Base-by-base conservation (phyloP, 768 basidiomycete genomes). In the Mycena sanguinolenta region DNA sequence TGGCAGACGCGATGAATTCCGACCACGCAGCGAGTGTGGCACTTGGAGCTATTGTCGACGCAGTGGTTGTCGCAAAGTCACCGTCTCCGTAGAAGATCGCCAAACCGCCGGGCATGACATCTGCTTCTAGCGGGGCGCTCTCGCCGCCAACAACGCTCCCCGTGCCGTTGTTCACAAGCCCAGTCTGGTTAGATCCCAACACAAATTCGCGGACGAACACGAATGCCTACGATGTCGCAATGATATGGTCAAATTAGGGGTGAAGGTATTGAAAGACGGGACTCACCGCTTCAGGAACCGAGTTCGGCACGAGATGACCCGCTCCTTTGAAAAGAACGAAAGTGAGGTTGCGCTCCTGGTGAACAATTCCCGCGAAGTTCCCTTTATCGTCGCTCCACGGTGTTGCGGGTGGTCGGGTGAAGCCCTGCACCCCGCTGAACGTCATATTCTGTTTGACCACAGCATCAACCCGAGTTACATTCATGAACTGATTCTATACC, bases 361-460 rank as follows among this genome's bases (percentile, higher is more conserved):
- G 88, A 2, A 88, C 78, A 42, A 88, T 83, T 0, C 88, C 88
- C 0, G 82, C 84, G 57, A 82, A 80, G 36, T 82, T 78, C 8
- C 84, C 84, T 4, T 77, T 71, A 58, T 87, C 85, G 28, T 86
- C 83, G 54, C 76, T 79, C 83, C 85, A 89, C 0, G 86, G 80
- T 0, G 88, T 88, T 5, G 82, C 77, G 0, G 88, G 88, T 54
- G 79, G 75, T 44, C 81, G 79, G 4, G 84, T 84, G 75, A 89
- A 89, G n/a, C 88, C 88, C 73, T 82, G 85, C 27, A 85, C 83
- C 3, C 86, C 88, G 12, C 85, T 87, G 57, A 88, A 89, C 0
- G 88, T 87, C 58, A 86, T 87, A 65, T 89, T 89, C 88, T 88
- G 28, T 17, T 17, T 2, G 28, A 6, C 28, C 10, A n/a, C 13